A percentile compares a stretch with the other conserved stretches of the same genome.
Evolutionary conservation across 1,284 basidiomycete genomes (phyloP).

Genomic region (Puccinia horiana): DNA sequence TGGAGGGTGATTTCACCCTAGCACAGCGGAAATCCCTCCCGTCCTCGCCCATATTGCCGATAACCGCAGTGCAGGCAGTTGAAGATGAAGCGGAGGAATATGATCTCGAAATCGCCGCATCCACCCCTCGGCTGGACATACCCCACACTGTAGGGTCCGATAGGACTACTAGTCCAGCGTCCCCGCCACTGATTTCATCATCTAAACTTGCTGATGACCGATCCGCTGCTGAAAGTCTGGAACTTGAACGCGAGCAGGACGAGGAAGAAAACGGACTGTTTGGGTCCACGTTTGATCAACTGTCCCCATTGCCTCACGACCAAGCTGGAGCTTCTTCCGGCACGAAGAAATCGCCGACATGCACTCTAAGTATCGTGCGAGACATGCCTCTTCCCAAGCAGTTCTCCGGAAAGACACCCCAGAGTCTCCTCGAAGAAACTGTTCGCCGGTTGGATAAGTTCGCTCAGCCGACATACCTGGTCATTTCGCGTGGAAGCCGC

Average conservation of each 20-base stretch:
- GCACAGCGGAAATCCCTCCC: background rate
- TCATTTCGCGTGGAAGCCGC: constrained; percentile 54
- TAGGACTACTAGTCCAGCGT: background rate
- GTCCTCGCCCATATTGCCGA: constrained; percentile 16
- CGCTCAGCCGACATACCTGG: constrained; percentile 51
- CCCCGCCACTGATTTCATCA: background rate
- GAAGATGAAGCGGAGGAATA: constrained; percentile 32
- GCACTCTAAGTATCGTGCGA: constrained; percentile 64
- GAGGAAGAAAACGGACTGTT: constrained; percentile 69
- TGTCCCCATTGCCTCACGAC: constrained; percentile 52
- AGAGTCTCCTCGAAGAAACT: constrained; percentile 68
- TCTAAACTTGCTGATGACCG: background rate
- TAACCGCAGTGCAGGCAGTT: constrained; percentile 20
- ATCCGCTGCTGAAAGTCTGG: constrained; percentile 60
- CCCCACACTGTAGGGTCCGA: background rate
- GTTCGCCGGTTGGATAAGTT: constrained; percentile 63
- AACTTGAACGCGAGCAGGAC: constrained; percentile 59
- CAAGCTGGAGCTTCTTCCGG: constrained; percentile 61
- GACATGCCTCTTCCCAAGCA: constrained; percentile 79
- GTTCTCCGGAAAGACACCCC: constrained; percentile 72
- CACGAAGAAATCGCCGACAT: background rate
- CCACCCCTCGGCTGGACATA: background rate
- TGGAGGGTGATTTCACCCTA: background rate
- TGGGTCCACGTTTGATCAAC: constrained; percentile 72
- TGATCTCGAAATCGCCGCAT: background rate